Percentiles rank a stretch among this genome's conserved stretches.
Conservation (phyloP, 306 rosid species). For the Vachellia pachyceras region DNA sequence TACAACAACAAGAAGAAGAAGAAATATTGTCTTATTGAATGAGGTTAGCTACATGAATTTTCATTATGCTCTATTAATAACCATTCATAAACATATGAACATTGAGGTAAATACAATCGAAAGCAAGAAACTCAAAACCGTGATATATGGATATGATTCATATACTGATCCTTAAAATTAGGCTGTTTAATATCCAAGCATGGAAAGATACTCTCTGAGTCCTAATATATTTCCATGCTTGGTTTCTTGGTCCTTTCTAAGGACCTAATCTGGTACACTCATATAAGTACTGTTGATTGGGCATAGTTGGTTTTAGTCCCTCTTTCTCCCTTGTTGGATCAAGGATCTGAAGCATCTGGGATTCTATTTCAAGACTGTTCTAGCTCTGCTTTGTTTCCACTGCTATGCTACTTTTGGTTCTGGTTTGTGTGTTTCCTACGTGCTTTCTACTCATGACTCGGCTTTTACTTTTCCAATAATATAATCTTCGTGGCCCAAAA, state of each 20-base stretch:
- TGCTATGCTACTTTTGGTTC: no score
- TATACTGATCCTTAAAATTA: not conserved
- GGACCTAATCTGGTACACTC: not conserved
- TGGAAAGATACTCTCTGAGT: not conserved
- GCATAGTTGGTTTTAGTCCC: not conserved
- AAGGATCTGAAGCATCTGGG: no score
- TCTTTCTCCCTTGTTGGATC: no score
- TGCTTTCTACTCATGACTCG: not conserved
- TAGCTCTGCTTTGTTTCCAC: no score
- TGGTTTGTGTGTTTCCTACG: no score
- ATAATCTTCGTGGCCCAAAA: not conserved
- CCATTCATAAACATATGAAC: no score
- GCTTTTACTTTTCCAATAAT: not conserved
- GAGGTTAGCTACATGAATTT: no score
- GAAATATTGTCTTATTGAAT: no score
- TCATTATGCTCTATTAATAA: no score
- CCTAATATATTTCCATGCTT: not conserved
- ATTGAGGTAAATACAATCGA: not conserved
- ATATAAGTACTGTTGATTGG: not conserved
- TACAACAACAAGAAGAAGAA: no score
- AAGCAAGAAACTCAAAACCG: not conserved
- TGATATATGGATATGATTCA: not conserved
- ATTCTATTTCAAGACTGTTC: no score
- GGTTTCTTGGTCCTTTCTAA: not conserved
- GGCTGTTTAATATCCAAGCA: not conserved